A percentile compares a stretch with the other conserved stretches of the same genome.
These are phyloP conservation scores for Protomyces macrosporus DNA, from an alignment of 1,139 yeast genomes.

Conservation along the genomic window DNA sequence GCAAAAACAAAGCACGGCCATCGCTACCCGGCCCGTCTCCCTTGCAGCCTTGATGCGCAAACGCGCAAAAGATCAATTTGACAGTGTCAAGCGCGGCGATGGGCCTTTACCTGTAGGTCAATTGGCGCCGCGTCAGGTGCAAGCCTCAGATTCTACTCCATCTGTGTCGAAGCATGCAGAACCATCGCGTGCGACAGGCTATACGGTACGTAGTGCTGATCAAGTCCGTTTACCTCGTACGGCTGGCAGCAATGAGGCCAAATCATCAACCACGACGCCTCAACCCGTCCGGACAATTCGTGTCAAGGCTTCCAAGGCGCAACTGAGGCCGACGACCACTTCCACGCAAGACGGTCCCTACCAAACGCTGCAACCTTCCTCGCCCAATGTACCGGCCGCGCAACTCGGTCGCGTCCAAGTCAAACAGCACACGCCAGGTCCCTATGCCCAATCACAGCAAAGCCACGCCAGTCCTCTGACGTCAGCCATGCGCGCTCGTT, in stretches of 20 bases:
- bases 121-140: background rate
- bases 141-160: too few relatives aligned
- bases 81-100: background rate
- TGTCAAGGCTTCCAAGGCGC: background rate
- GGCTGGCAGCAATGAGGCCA: background rate
- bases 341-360: background rate
- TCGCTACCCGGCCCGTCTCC: background rate
- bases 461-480: background rate
- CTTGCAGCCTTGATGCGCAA: background rate
- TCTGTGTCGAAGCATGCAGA: background rate
- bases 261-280: background rate
- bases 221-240: background rate
- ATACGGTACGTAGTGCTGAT: background rate
- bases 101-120: background rate
- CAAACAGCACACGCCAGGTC: background rate
- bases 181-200: background rate
- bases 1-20: background rate
- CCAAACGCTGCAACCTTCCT: background rate
- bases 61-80: conserved; percentile 14
- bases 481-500: background rate
- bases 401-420: background rate
- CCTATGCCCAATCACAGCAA: background rate
- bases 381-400: background rate
- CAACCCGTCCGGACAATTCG: background rate
- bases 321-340: background rate